Evolutionary conservation across 371 early-diverging fungal species (phyloP), one percentile per base, ranked within the genome.

Genomic region (Mucor irregularis): DNA sequence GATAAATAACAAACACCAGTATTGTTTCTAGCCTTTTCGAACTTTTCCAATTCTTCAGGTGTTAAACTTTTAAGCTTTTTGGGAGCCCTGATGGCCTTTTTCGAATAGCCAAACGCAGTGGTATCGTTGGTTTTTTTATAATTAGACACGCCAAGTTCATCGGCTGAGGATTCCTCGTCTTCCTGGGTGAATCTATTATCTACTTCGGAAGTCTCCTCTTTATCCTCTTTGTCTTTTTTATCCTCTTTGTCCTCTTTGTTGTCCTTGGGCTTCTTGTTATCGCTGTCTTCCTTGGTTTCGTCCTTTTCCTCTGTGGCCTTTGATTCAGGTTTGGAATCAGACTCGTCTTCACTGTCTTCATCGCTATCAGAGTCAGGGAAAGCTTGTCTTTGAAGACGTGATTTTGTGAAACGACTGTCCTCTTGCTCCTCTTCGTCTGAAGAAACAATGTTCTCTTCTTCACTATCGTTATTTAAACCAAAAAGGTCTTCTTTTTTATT

Each of bases 1-100:
- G 93, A 91, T 42, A 98, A 66, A 69, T 97, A 98, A 26, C 94
- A 84, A 6, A 98, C 89, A 14, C 97, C 97, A 0, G 93, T 86
- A 49, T 80, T 81, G 33, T 91, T 84, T 21, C 87, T 75, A 10
- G 77, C 84, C 42, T 79, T 76, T 64, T 93, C 82, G 64, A 89
- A 91, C 47, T 85, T 82, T 37, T 74, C 70, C 0, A 95, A 71
- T 28, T 88, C 87, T 60, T 83, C 81, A 0, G 83, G 80, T 1
- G 88, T 85, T 35, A 96, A 59, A 3, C 87, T 87, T 57, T 86
- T 84, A 24, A 84, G 70, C 43, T 71, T 80, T 42, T 73, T 73
- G 5, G 40, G 16, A 3, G 26, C 29, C 22, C 26, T 28, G 7
- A 45, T 29, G n/a, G 29, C 19, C 54, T 49, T 69, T 39, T 38